These are phyloP conservation scores for Eucalyptus urophylla DNA, from an alignment of 345 rosid genomes.

Conservation along the genomic window DNA sequence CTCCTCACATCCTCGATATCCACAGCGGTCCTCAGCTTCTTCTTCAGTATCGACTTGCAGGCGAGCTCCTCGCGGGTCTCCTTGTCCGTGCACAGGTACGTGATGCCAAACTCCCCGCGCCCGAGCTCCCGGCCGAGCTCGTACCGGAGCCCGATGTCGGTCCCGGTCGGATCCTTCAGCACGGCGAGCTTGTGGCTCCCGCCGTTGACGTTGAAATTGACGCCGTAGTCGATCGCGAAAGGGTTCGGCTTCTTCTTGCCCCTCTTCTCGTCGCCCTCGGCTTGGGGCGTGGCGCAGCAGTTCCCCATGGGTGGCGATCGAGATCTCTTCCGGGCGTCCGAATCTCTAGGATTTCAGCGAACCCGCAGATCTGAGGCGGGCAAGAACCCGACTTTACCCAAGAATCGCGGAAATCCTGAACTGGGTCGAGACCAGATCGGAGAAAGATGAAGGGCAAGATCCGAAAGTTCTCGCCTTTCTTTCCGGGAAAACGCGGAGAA, in stretches of 20 bases:
- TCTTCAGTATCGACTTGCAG: constrained; percentile 91
- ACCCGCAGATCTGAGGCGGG: background rate
- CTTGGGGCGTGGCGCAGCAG: constrained; percentile 56
- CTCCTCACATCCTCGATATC: constrained; percentile 97
- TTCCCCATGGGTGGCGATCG: constrained; percentile 52
- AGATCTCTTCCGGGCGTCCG: background rate
- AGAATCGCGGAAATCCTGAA: background rate
- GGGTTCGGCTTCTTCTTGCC: constrained; percentile 59
- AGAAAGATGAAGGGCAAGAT: background rate
- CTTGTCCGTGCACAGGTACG: constrained; percentile 71
- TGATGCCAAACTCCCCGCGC: constrained; percentile 92
- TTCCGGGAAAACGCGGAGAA: background rate
- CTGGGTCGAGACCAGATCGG: background rate
- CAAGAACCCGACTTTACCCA: background rate
- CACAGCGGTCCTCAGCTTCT: constrained; percentile 81
- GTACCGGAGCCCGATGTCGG: constrained; percentile 54
- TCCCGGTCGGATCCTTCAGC: constrained; percentile 65
- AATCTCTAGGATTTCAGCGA: background rate
- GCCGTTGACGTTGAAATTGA: constrained; percentile 10
- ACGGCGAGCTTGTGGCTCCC: constrained; percentile 41
- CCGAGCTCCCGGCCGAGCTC: constrained; percentile 90
- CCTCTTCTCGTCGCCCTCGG: constrained; percentile 19
- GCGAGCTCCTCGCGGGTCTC: constrained; percentile 48
- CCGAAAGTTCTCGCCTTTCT: background rate
- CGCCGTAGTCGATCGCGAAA: constrained; percentile 45